Evolutionary conservation across 108 stramenopile genomes (phyloP), one percentile per base, ranked within the genome.

Genomic region (Chaetoceros muelleri): DNA sequence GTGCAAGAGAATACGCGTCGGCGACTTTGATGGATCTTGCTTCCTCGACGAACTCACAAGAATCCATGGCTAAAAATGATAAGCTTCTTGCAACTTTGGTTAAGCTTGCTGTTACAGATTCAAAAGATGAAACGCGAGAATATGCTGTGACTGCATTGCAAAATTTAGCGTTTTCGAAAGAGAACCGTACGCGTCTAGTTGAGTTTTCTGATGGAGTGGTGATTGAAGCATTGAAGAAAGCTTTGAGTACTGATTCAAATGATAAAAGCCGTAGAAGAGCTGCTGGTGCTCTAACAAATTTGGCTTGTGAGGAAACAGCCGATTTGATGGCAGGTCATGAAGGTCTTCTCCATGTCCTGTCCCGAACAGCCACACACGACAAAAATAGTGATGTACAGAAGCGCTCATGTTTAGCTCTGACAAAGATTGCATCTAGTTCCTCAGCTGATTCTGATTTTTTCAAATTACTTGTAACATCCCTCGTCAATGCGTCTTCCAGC

Each of bases 21-120:
- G 56, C 72, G 13, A 71, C 84, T 0, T 53, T 91, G n/a, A 87
- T 87, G 84, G 90, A 91, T 64, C 54, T 91, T 63, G 82, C 85
- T 18, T 71, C 69, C 8, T 72, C 76, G 29, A 70, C 82, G 23
- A 67, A 68, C 20, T 85, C 81, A 60, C 90, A 91, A 66, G 65
- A 74, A 23, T 27, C 54, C 2, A 87, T 91, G 90, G 82, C 79
- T 10, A 59, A 71, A 26, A 82, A 77, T 54, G 90, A 87, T 47
- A 72, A 65, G 55, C 58, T 91, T 1, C 63, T 91, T 5, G 85
- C 69, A 27, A 91, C 84, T 1, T 57, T 91, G 25, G 85, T 87
- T 3, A 85, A 85, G 57, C 72, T 87, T 49, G 75, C 84, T 1
- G 67, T 87, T 30, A 66, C 76, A 21, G 90, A 91, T 58, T 60